Conservation (phyloP, 352 stramenopile species). For the Phytophthora chlamydospora region DNA sequence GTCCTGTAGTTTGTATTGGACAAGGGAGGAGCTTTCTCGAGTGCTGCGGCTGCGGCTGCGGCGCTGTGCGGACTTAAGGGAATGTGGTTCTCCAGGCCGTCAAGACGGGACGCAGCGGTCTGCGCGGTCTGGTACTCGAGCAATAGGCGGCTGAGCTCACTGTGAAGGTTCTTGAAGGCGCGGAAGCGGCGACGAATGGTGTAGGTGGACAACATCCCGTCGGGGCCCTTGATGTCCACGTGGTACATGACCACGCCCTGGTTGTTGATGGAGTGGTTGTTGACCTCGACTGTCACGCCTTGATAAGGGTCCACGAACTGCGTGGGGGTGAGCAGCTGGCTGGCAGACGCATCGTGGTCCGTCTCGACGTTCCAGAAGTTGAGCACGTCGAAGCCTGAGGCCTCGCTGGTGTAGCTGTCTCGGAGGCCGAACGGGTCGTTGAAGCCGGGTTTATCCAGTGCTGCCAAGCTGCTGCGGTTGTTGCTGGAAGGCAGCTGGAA, state of each 20-base stretch:
- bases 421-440: slow-evolving; percentile 34
- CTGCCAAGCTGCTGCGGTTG: slow-evolving; percentile 66
- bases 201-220: slow-evolving; percentile 82
- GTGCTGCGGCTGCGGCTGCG: slow-evolving; percentile 34
- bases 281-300: slow-evolving; percentile 71
- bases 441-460: slow-evolving; percentile 44
- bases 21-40: slow-evolving; percentile 33
- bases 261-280: slow-evolving; percentile 72
- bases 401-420: slow-evolving; percentile 69
- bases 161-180: slow-evolving; percentile 82
- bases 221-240: slow-evolving; percentile 83
- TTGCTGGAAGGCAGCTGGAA: slow-evolving; percentile 50
- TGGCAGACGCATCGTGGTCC: slow-evolving; percentile 44
- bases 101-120: slow-evolving; percentile 5
- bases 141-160: slow-evolving; percentile 65
- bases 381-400: slow-evolving; percentile 64
- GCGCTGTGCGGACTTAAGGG: slow-evolving; percentile 51
- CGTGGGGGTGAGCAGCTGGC: slow-evolving; percentile 42
- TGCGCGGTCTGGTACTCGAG: slow-evolving; percentile 46
- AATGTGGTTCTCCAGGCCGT: slow-evolving; percentile 42
- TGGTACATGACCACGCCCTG: slow-evolving; percentile 90
- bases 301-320: slow-evolving; percentile 63
- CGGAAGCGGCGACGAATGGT: slow-evolving; percentile 84
- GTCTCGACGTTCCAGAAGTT: slow-evolving; percentile 63
- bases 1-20: slow-evolving; percentile 50